Percentiles rank a stretch among this genome's conserved stretches.
phyloP scores from a whole-genome alignment of 257 asterid genomes.

The Nicotiana tomentosiformis region DNA sequence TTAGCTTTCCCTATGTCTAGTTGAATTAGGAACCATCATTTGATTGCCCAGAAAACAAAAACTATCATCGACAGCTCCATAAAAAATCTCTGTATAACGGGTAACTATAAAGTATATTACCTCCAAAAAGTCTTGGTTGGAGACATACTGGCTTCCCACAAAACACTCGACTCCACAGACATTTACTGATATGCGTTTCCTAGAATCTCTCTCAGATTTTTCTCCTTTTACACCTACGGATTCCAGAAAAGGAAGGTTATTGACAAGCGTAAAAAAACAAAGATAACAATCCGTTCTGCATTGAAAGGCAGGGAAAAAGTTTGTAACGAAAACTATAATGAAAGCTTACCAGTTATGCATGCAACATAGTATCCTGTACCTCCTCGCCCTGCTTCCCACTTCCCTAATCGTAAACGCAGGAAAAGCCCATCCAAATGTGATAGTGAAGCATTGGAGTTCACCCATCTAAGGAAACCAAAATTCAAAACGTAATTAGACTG shows the following conservation, averaged over 20 bases:
- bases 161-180: conserved; percentile 61
- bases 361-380: conserved; percentile 62
- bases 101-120: conserved; percentile 25
- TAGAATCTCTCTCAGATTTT: conserved; percentile 18
- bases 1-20: too few species aligned
- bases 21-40: too few species aligned
- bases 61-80: not conserved
- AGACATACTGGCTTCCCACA: conserved; percentile 58
- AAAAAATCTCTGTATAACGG: not conserved
- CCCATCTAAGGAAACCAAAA: conserved; percentile 38
- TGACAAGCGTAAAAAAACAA: not conserved
- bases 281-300: not conserved
- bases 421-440: conserved; percentile 52
- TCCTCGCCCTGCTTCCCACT: conserved; percentile 44
- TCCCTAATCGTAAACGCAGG: conserved; percentile 58
- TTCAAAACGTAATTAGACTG: not conserved
- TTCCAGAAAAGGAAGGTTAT: not conserved
- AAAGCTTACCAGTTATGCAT: conserved; percentile 46
- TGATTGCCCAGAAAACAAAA: too few species aligned
- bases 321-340: not conserved
- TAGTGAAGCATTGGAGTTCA: conserved; percentile 30
- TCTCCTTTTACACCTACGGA: conserved; percentile 30
- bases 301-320: not conserved
- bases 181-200: conserved; percentile 42
- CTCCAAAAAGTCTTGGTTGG: conserved; percentile 79